Percentiles rank a stretch among this genome's conserved stretches.
phyloP scores from a whole-genome alignment of 2,329 filamentous ascomycete genomes.

The Fusarium sp. region DNA sequence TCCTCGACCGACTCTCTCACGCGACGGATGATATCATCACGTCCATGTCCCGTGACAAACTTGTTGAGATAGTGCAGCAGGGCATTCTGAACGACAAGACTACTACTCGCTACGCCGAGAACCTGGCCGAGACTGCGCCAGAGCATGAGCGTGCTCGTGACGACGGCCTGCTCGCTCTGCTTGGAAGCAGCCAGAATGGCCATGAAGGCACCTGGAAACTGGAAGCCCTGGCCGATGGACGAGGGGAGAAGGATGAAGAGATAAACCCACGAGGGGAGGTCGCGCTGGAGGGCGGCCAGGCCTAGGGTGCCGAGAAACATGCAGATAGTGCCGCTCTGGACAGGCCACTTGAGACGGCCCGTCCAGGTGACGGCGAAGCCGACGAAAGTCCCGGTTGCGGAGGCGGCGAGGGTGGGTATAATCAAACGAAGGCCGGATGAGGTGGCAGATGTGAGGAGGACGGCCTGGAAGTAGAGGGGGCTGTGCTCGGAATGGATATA shows the following conservation, averaged over 20 bases:
- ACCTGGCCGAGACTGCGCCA: conserved; percentile 79
- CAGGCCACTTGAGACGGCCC: conserved; percentile 68
- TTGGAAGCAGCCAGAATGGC: conserved; percentile 68
- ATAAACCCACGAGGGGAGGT: conserved; percentile 64
- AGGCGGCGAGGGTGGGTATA: conserved; percentile 68
- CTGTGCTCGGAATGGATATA: conserved; percentile 51
- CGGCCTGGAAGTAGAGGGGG: conserved; percentile 81
- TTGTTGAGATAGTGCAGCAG: conserved; percentile 68
- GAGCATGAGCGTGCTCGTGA: conserved; percentile 75
- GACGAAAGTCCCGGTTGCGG: conserved; percentile 64
- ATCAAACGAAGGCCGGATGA: conserved; percentile 78
- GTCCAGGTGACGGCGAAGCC: conserved; percentile 72
- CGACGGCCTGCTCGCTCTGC: conserved; percentile 73
- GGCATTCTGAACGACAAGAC: conserved; percentile 78
- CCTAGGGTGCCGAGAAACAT: conserved; percentile 62
- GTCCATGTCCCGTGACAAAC: conserved; percentile 69
- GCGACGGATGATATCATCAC: conserved; percentile 62
- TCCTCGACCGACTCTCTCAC: conserved; percentile 67
- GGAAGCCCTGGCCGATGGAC: conserved; percentile 70
- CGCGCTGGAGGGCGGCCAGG: conserved; percentile 61
- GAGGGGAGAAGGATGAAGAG: conserved; percentile 67
- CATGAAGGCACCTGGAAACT: conserved; percentile 73
- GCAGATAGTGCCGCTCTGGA: conserved; percentile 61
- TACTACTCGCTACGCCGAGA: conserved; percentile 77
- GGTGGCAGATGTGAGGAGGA: conserved; percentile 75